Percentiles rank a stretch among this genome's conserved stretches.
These are phyloP conservation scores for Aspergillus uvarum DNA, from an alignment of 2,329 filamentous ascomycete genomes.

Conservation along the genomic window DNA sequence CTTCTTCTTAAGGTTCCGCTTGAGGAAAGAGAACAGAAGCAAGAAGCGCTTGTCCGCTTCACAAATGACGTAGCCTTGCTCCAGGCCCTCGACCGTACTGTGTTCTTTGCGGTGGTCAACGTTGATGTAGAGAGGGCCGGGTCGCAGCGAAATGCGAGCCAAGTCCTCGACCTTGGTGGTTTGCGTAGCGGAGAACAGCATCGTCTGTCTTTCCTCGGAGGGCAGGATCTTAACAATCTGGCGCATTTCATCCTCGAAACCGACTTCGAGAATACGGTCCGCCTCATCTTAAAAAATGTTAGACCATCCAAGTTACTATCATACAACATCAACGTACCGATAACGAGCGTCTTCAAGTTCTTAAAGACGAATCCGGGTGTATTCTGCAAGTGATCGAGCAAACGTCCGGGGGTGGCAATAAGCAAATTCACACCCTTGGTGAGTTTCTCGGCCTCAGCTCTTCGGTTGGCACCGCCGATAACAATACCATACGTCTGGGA, in stretches of 20 bases:
- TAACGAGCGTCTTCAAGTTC: conserved; percentile 87
- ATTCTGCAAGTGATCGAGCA: conserved; percentile 92
- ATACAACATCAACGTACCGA: conserved; percentile 37
- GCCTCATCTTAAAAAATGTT: conserved; percentile 67
- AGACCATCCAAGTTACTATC: not conserved
- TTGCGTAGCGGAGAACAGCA: conserved; percentile 98
- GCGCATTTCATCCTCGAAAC: conserved; percentile 98
- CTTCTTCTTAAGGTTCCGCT: conserved; percentile 91
- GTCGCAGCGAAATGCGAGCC: conserved; percentile 85
- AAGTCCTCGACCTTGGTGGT: conserved; percentile 98
- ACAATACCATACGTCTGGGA: conserved; percentile 95
- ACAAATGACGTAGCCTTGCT: conserved; percentile 94
- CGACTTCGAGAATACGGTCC: conserved; percentile 92
- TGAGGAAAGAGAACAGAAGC: conserved; percentile 89
- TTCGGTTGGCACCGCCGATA: conserved; percentile 88
- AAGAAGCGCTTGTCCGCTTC: conserved; percentile 93
- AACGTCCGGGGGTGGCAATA: conserved; percentile 87
- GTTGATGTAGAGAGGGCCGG: conserved; percentile 93
- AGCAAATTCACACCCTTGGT: conserved; percentile 91
- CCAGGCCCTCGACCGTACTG: conserved; percentile 87
- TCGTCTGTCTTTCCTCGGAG: conserved; percentile 82
- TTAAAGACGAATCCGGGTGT: conserved; percentile 88
- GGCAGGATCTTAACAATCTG: conserved; percentile 94
- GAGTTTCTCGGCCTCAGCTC: conserved; percentile 91
- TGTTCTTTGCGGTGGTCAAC: conserved; percentile 88